Conservation (phyloP, 129 eudicot species). For the Mikania micrantha region DNA sequence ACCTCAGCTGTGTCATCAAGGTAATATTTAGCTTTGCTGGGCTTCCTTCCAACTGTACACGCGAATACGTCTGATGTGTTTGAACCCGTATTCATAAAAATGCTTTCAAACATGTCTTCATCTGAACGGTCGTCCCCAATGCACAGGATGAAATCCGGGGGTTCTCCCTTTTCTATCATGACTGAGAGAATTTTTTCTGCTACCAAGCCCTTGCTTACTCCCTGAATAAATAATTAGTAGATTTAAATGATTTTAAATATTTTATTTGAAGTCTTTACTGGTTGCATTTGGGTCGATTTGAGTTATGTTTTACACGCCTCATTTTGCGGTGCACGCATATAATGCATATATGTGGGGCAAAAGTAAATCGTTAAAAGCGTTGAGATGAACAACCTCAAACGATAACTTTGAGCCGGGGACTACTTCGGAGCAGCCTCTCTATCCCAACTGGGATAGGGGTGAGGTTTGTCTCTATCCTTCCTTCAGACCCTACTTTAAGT, state of each 20-base stretch:
- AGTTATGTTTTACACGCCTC: background rate
- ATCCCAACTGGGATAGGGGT: too few species aligned
- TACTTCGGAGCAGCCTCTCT: too few species aligned
- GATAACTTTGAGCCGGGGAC: too few species aligned
- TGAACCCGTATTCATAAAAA: conserved; percentile 33
- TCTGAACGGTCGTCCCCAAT: conserved; percentile 88
- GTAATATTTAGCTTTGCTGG: conserved; percentile 87
- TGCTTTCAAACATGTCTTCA: conserved; percentile 84
- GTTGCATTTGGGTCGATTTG: background rate
- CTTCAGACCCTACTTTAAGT: too few species aligned
- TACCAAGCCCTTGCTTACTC: conserved; percentile 74
- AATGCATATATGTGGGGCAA: too few species aligned
- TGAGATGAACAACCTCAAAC: too few species aligned
- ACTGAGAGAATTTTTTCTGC: conserved; percentile 55
- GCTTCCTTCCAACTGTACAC: conserved; percentile 89
- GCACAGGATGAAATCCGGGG: conserved; percentile 71
- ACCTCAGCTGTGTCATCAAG: conserved; percentile 74
- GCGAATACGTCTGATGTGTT: conserved; percentile 48
- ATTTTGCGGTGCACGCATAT: too few species aligned
- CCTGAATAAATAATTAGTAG: conserved; percentile 35
- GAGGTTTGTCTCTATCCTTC: too few species aligned
- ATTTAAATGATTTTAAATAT: background rate
- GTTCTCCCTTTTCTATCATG: conserved; percentile 43
- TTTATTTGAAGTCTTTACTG: background rate
- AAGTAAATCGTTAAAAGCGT: too few species aligned